Evolutionary conservation across 1,284 basidiomycete genomes (phyloP), one percentile per base, ranked within the genome.

Genomic region (Pseudozyma thailandica): DNA sequence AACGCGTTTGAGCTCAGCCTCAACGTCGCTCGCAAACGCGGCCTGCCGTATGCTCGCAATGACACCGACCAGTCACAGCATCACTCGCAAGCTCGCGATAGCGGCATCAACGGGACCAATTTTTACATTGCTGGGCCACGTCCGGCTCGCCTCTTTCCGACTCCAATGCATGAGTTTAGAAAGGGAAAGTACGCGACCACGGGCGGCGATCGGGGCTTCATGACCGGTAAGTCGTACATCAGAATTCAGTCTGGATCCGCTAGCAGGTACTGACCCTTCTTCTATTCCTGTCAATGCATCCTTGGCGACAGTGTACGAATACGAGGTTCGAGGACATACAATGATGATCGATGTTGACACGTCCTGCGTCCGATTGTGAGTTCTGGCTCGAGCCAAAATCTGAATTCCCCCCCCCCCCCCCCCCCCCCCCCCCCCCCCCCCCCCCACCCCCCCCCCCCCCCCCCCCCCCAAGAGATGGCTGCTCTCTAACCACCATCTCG

Each of bases 271-370:
- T 47, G 30, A 47, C 45, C 3, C n/a, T 4, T n/a, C 13, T 5
- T 6, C 4, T 2, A 28, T 2, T n/a, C 6, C 13, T 8, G 23
- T 42, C 33, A 25, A 21, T 30, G 3, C 13, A 18, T 30, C 16
- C 33, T 5, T 39, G 18, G 16, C 31, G n/a, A 23, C 49, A 72
- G 74, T 75, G 4, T 75, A 53, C 33, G 74, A 75, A 31, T 75
- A 75, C 45, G 56, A 71, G 4, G 58, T 71, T 2, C 47, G 66
- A 5, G 70, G 72, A 8, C 51, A 60, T 25, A 70, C 60, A 1
- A 70, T 75, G 59, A 72, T 75, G 74, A 73, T 75, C 41, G 71
- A 75, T 43, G 49, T 53, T 39, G 74, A 75, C 49, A 75, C 60
- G 0, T 74, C 71, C 10, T 71, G 60, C 18, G 56, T 75, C 4